Percentiles rank a stretch among this genome's conserved stretches.
Evolutionary conservation across 257 asterid genomes (phyloP).

Genomic region (Rehmannia glutinosa): DNA sequence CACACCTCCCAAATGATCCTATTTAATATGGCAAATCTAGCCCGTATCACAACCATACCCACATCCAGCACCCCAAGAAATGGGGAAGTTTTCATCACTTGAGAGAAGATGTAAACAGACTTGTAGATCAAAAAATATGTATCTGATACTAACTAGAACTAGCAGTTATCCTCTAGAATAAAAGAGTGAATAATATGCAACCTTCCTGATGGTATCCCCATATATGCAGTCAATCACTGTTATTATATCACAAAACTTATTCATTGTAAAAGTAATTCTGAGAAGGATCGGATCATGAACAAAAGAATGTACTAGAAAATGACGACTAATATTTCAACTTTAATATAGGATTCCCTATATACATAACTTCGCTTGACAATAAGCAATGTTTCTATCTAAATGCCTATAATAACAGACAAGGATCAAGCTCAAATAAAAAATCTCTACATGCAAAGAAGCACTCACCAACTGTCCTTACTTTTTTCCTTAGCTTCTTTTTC

Average conservation of each 20-base stretch:
- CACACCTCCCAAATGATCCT: too few relatives aligned
- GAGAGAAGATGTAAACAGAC: background rate
- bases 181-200: background rate
- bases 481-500: conserved; percentile 98
- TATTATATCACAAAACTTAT: background rate
- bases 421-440: background rate
- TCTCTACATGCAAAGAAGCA: conserved; percentile 9
- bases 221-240: background rate
- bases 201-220: background rate
- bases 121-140: background rate
- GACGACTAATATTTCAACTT: background rate
- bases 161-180: background rate
- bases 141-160: background rate
- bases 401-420: background rate
- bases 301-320: background rate
- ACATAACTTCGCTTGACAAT: background rate
- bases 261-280: background rate
- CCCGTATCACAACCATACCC: too few relatives aligned
- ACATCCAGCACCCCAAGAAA: background rate
- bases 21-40: too few relatives aligned
- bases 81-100: background rate
- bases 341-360: background rate
- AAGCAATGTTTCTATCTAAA: background rate
- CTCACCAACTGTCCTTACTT: conserved; percentile 97
- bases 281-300: background rate